Evolutionary conservation across 2,329 filamentous ascomycete species (phyloP), one percentile per base, ranked within the genome.

Genomic region (Tolypocladium guangdongense): DNA sequence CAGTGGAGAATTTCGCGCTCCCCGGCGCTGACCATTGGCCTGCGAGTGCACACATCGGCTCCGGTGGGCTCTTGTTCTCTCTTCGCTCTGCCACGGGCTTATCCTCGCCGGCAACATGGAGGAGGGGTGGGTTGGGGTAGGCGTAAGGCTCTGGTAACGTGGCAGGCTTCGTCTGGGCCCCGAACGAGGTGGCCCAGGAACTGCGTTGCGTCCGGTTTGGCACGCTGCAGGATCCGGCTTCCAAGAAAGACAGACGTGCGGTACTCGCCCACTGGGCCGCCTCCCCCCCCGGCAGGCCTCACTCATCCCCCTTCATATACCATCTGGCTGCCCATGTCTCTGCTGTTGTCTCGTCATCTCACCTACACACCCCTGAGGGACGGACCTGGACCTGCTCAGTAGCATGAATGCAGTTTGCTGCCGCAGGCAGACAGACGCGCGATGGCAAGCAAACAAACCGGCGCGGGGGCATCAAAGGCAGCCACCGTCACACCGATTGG

Each of bases 161-260:
- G 64, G 62, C 64, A 62, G 37, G 43, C 55, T 43, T 53, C 57
- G 51, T 62, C 58, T 64, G 62, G 62, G 22, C 36, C 55, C 38
- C 46, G 52, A 24, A 33, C n/a, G 27, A 49, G 36, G 37, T 7
- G 43, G 41, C 24, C 39, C 46, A 37, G 41, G 38, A 50, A 54
- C 45, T n/a, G 53, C 43, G 51, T 52, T 35, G 35, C 50, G 51
- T 45, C 33, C 50, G 22, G 50, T 52, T n/a, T 36, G 39, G 6
- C 32, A n/a, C 16, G 41, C 50, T 52, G 50, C 50, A 52, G 36
- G 22, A 46, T 38, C 33, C 33, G 18, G 41, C 33, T 27, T 47
- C 22, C n/a, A 45, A 38, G 35, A 39, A 50, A 45, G 7, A 45
- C 41, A 8, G 22, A 18, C 41, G 7, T 30, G n/a, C 14, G 14